phyloP scores from a whole-genome alignment of 2,329 filamentous ascomycete species.

The Ramularia endophylla region DNA sequence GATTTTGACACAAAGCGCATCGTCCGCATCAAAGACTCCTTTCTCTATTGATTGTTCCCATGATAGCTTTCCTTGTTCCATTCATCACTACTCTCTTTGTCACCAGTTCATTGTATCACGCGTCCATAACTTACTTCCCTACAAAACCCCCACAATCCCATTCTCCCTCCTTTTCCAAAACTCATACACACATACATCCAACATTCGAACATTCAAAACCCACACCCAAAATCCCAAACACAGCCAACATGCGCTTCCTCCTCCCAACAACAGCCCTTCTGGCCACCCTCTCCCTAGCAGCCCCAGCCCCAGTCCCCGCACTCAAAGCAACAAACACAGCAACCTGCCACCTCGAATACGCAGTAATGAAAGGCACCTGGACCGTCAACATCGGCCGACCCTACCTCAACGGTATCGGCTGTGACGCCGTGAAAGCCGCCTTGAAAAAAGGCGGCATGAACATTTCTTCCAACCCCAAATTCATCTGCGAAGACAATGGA shows the following conservation, averaged over 20 bases:
- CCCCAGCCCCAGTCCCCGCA: slow-evolving; percentile 3
- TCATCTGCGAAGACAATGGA: slow-evolving; percentile 5
- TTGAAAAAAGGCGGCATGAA: not conserved
- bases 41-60: too few relatives aligned
- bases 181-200: too few relatives aligned
- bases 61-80: too few relatives aligned
- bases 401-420: slow-evolving; percentile 3
- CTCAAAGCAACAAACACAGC: not conserved
- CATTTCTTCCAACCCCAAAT: not conserved
- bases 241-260: slow-evolving; percentile 1
- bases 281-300: slow-evolving; percentile 3
- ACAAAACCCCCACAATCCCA: too few relatives aligned
- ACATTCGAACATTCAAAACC: too few relatives aligned
- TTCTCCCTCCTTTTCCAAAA: too few relatives aligned
- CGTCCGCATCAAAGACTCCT: too few relatives aligned
- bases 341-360: slow-evolving; percentile 3
- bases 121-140: too few relatives aligned
- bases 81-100: too few relatives aligned
- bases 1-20: too few relatives aligned
- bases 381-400: slow-evolving; percentile 6
- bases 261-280: slow-evolving; percentile 5
- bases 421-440: slow-evolving; percentile 1
- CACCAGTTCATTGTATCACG: too few relatives aligned
- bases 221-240: too few relatives aligned
- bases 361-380: not conserved